Base-by-base conservation (phyloP, 202 grass and related monocot genomes). In the Carex sylvatica region DNA sequence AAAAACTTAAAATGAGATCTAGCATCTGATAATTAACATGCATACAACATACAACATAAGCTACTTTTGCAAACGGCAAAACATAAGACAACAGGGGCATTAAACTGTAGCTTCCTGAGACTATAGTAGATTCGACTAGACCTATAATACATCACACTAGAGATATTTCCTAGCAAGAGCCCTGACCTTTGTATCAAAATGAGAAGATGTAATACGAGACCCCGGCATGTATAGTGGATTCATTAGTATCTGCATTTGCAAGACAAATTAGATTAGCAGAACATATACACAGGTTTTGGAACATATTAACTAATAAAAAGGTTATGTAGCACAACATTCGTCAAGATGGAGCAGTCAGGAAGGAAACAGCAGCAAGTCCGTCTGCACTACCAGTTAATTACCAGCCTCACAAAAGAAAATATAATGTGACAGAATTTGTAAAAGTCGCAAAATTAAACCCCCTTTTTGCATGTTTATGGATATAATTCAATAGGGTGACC, bases 121-220 rank as follows among this genome's bases (percentile, higher is more conserved):
- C 24, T 18, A 23, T 4, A 55, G 7, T n/a, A 30, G 33, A 69
- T 69, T 40, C 10, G 23, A 56, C 23, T 15, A 15, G 33, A 65
- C 4, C 44, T 82, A 42, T 61, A 47, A 18, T 24, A 46, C 20
- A 5, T 4, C 22, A 3, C 26, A 13, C 82, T 93, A 97, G 19
- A 94, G 80, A 87, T 94, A 94, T 72, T 92, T 97, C 78, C 94
- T 94, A 30, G 94, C 91, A 4, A 94, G 90, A 51, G 91, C 91
- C 83, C 91, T 90, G 51, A 97, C 91, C 85, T 92, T 97, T 61
- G 94, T 97, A 80, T 94, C 91, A 61, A 94, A 97, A 89, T 94
- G 91, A 5, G 91, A 94, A 3, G 94, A 97, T 42, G 91, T 72
- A 70, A 97, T 94, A 74, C 92, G 92, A 49, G 94, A 97, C 15